phyloP scores from a whole-genome alignment of 768 basidiomycete genomes.

The Ramaria sp. region DNA sequence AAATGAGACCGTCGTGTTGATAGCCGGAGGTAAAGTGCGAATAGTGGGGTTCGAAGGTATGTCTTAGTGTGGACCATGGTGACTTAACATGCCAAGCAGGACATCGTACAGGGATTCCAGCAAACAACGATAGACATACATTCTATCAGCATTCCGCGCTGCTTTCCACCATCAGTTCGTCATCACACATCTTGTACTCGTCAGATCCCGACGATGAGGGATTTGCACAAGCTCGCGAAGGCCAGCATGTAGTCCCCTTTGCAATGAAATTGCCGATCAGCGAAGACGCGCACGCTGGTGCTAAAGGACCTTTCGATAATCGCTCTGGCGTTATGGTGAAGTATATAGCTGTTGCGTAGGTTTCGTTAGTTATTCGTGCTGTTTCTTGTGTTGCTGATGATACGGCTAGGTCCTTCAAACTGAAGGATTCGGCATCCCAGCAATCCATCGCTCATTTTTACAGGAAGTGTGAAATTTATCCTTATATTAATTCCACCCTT shows the following conservation, averaged over 20 bases:
- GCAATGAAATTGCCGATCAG: slow-evolving; percentile 53
- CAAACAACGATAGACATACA: slow-evolving; percentile 51
- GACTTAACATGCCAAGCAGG: slow-evolving; percentile 5
- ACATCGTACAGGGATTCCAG: slow-evolving; percentile 27
- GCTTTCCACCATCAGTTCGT: slow-evolving; percentile 39
- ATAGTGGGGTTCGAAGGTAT: slow-evolving; percentile 76
- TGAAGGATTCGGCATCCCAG: slow-evolving; percentile 52
- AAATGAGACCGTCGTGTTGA: slow-evolving; percentile 42
- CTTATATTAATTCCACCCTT: slow-evolving; percentile 50
- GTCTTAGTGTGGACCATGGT: not conserved
- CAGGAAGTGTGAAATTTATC: slow-evolving; percentile 71
- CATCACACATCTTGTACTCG: slow-evolving; percentile 31
- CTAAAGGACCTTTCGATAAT: slow-evolving; percentile 47
- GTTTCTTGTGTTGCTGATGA: slow-evolving; percentile 1
- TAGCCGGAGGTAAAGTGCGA: slow-evolving; percentile 69
- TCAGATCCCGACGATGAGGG: slow-evolving; percentile 48
- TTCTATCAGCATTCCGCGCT: slow-evolving; percentile 70
- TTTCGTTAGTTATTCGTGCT: slow-evolving; percentile 12
- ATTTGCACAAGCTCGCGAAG: slow-evolving; percentile 51
- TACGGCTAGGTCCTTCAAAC: slow-evolving; percentile 51
- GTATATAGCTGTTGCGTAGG: slow-evolving; percentile 75
- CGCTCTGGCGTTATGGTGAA: slow-evolving; percentile 54
- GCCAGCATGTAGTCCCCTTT: slow-evolving; percentile 64
- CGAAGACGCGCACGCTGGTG: slow-evolving; percentile 34
- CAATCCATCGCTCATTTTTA: slow-evolving; percentile 86